Base-by-base conservation (phyloP, 1,139 yeast genomes). In the Candida glucosophila region DNA sequence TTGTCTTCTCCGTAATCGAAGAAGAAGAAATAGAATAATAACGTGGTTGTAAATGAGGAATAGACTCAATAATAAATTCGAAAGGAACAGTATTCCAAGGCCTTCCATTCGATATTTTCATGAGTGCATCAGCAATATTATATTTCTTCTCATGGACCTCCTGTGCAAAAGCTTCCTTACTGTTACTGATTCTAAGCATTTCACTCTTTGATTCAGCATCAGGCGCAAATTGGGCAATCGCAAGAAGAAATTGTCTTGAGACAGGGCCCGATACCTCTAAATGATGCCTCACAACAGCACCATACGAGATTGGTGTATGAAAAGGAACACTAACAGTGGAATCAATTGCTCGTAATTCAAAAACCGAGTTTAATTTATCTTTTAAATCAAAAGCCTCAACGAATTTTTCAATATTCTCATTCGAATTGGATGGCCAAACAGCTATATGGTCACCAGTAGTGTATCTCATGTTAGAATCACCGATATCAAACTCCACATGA, bases 361-460 rank as follows among this genome's bases (percentile, higher is more conserved):
- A 72, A 5, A 81, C 80, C 3, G 51, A 45, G 30, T 75, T 61
- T 33, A 62, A 63, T 40, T 72, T 73, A 21, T 59, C 64, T 15
- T 53, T 44, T 34, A 90, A 63, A 19, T 73, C 79, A 36, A 88
- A 73, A 6, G 82, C 75, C 26, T 59, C 43, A 35, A 80, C 56
- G 41, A 90, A 80, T 22, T 66, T 61, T 12, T 60, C 65, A 22
- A 86, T 77, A 43, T 82, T 76, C 46, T 77, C 85, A 46, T 78
- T 67, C 4, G 93, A 64, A 53, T 90, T 90, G 21, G 92, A 83
- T 20, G 97, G 90, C 93, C 96, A 82, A 32, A 90, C 62, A 8
- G 95, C 97, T 40, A 90, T 60, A 55, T 90, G 98, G 51, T 90
- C 98, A 51, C 98, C 98, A 7, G 98, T 90, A 27, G 86, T 66